phyloP scores from a whole-genome alignment of 169 alveolate species.

The Pseudocohnilembus persalinus region DNA sequence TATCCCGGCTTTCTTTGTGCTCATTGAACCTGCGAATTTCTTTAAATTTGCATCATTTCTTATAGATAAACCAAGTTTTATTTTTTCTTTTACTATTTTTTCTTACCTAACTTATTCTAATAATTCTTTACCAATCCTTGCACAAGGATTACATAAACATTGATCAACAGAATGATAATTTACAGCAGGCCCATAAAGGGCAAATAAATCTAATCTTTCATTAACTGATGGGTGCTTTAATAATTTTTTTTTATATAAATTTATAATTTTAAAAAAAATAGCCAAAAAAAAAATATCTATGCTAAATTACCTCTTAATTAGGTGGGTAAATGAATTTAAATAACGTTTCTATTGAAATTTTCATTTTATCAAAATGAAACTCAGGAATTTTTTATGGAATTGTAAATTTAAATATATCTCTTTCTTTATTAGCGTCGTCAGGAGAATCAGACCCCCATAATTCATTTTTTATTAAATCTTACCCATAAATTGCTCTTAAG shows the following conservation, averaged over 20 bases:
- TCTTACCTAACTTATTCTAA: slow-evolving; percentile 44
- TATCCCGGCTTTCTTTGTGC: slow-evolving; percentile 20
- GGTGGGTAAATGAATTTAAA: slow-evolving; percentile 81
- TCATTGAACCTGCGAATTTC: slow-evolving; percentile 25
- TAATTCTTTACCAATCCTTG: slow-evolving; percentile 55
- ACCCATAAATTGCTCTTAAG: slow-evolving; percentile 78
- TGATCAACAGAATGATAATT: slow-evolving; percentile 75
- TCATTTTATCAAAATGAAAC: slow-evolving; percentile 68
- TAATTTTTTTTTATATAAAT: too few species aligned
- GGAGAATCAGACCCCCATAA: slow-evolving; percentile 78
- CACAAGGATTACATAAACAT: slow-evolving; percentile 72
- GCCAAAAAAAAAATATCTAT: too few species aligned
- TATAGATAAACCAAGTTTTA: slow-evolving; percentile 51
- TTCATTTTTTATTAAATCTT: slow-evolving; percentile 73
- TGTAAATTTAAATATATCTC: slow-evolving; percentile 81
- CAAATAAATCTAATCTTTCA: slow-evolving; percentile 81
- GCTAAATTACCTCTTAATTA: slow-evolving; percentile 56
- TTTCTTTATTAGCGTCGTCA: slow-evolving; percentile 77
- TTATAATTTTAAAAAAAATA: too few species aligned
- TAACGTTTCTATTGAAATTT: slow-evolving; percentile 67
- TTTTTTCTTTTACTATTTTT: slow-evolving; percentile 38
- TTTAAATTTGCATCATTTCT: slow-evolving; percentile 34
- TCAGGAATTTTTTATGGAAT: slow-evolving; percentile 82
- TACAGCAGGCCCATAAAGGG: slow-evolving; percentile 82
- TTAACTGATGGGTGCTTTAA: slow-evolving; percentile 65